Percentiles rank a stretch among this genome's conserved stretches.
These are phyloP conservation scores for Hibiscus syriacus DNA, from an alignment of 345 rosid genomes.

Conservation along the genomic window DNA sequence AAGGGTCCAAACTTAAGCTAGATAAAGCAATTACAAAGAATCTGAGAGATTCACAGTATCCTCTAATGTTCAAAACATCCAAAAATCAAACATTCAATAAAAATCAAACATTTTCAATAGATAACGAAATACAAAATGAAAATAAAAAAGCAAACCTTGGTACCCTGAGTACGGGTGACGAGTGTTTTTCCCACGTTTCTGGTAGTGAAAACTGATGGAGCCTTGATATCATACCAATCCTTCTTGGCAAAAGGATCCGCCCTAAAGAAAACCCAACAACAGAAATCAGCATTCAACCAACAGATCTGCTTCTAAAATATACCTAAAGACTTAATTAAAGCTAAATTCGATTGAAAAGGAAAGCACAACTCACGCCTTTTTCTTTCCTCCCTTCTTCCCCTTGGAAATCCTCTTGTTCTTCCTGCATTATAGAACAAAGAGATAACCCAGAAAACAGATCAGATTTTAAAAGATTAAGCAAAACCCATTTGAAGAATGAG, in stretches of 20 bases:
- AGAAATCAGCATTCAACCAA: not conserved
- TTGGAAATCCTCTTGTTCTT: conserved; percentile 96
- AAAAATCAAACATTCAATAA: not conserved
- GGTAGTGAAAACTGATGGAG: conserved; percentile 59
- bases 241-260: conserved; percentile 93
- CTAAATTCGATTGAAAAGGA: not conserved
- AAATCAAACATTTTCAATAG: not conserved
- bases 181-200: conserved; percentile 87
- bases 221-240: conserved; percentile 97
- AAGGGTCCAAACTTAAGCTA: not conserved
- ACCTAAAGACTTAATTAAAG: not conserved
- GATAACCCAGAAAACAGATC: not conserved
- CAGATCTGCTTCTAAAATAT: not conserved
- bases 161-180: conserved; percentile 91
- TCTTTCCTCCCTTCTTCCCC: conserved; percentile 94
- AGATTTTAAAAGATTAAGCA: not conserved
- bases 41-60: not conserved
- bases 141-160: conserved; percentile 46
- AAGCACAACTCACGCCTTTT: conserved; percentile 64
- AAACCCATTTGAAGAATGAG: not conserved
- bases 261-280: conserved; percentile 20
- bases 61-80: not conserved
- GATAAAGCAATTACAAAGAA: not conserved
- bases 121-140: not conserved
- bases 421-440: conserved; percentile 20